Conservation (phyloP, 371 early-diverging fungal genomes). For the Mucor velutinosus region DNA sequence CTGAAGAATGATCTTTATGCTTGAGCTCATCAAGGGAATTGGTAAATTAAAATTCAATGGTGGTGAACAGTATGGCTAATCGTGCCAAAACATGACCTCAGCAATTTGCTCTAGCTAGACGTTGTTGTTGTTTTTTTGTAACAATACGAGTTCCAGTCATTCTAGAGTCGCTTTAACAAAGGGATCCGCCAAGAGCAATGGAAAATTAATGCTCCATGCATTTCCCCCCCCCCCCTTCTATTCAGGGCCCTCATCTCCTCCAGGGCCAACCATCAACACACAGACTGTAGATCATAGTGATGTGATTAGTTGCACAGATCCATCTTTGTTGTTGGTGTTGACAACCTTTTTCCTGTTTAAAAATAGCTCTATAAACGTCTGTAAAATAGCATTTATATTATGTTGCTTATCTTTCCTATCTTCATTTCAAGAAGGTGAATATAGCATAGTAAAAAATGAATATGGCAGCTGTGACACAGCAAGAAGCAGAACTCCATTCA, state of each 20-base stretch:
- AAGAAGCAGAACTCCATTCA: neutral
- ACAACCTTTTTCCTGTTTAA: neutral
- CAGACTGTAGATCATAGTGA: neutral
- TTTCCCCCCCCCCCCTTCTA: constrained; percentile 1
- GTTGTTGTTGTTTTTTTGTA: too few relatives aligned
- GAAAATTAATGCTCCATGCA: too few relatives aligned
- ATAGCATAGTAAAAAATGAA: neutral
- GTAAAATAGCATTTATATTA: neutral
- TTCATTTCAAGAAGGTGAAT: neutral
- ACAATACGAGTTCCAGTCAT: too few relatives aligned
- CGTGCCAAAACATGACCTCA: too few relatives aligned
- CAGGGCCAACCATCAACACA: constrained; percentile 9
- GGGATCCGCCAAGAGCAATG: too few relatives aligned
- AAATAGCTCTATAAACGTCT: neutral
- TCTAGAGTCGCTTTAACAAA: too few relatives aligned
- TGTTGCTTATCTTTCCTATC: neutral
- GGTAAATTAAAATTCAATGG: too few relatives aligned
- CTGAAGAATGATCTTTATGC: too few relatives aligned
- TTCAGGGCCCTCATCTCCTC: constrained; percentile 22
- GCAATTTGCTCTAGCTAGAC: too few relatives aligned
- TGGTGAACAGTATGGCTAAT: too few relatives aligned
- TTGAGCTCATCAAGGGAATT: too few relatives aligned
- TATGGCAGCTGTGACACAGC: neutral
- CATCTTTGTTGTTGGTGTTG: neutral
- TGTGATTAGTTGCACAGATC: neutral